These are phyloP conservation scores for Kuraishia cidri DNA, from an alignment of 805 yeast species.

Conservation along the genomic window DNA sequence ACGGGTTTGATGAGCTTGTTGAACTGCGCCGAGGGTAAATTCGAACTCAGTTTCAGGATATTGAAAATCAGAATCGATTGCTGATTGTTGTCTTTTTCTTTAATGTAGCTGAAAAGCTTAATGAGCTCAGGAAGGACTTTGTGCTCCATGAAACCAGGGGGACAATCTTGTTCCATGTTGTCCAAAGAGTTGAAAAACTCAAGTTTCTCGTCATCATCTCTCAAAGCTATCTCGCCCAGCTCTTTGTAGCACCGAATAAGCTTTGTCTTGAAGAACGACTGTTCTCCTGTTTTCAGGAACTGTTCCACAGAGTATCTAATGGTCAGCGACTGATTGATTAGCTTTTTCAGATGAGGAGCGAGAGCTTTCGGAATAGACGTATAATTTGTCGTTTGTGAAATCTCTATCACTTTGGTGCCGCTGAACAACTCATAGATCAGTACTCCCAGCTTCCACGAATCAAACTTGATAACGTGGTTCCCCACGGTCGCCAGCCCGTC, in stretches of 20 bases:
- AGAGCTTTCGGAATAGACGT: slow-evolving; percentile 26
- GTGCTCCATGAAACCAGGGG: slow-evolving; percentile 47
- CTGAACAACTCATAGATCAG: slow-evolving; percentile 40
- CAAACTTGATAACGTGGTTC: slow-evolving; percentile 36
- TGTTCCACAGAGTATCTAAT: slow-evolving; percentile 26
- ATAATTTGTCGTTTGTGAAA: slow-evolving; percentile 5
- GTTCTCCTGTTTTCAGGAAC: slow-evolving; percentile 21
- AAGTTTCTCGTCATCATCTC: slow-evolving; percentile 44
- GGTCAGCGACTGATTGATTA: slow-evolving; percentile 27
- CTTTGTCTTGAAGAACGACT: slow-evolving; percentile 28
- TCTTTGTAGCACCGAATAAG: slow-evolving; percentile 44
- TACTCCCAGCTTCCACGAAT: slow-evolving; percentile 56
- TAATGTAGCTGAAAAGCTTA: slow-evolving; percentile 24
- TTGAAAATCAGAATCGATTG: slow-evolving; percentile 26
- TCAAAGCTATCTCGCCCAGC: slow-evolving; percentile 46
- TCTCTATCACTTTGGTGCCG: slow-evolving; percentile 7
- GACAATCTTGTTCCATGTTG: slow-evolving; percentile 22
- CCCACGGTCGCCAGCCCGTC: slow-evolving; percentile 20
- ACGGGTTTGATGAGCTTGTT: slow-evolving; percentile 43
- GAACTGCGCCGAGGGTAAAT: slow-evolving; percentile 23
- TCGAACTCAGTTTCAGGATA: slow-evolving; percentile 26
- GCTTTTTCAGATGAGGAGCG: slow-evolving; percentile 25
- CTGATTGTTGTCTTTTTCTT: slow-evolving; percentile 10
- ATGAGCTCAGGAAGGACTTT: slow-evolving; percentile 67
- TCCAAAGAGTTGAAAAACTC: slow-evolving; percentile 29